Evolutionary conservation across 306 rosid genomes (phyloP), one percentile per base, ranked within the genome.

Genomic region (Trichosanthes cucumerina): DNA sequence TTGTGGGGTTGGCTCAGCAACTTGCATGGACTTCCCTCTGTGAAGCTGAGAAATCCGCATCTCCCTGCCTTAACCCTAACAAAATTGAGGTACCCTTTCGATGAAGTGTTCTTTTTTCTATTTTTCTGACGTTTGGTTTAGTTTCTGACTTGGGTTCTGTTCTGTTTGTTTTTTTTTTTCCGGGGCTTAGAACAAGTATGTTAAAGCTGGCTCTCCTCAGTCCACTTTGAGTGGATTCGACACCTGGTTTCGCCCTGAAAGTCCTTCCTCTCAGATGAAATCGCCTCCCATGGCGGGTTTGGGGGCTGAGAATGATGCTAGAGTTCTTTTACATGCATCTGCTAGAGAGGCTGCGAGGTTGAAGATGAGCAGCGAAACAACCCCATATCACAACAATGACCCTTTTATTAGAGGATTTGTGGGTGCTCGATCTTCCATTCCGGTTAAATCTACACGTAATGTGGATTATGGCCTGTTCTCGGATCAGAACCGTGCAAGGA

Each of bases 221-320:
- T 68, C 81, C 7, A 65, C 65, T 9, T 59, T 79, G 52, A 50
- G 24, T 57, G 68, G 77, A 1, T 36, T 79, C 3, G 81, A 53
- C 39, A 10, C 63, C 47, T 77, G 69, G 80, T 60, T 62, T 8
- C 50, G 21, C 15, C 76, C 76, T 63, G 54, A 65, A 53, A 38
- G 75, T 28, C 75, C 81, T n/a, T 47, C 59, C 6, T 38, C 75
- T 5, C 64, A 5, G 49, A 2, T 52, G n/a, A 33, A 52, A 11
- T 93, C 98, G 0, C 97, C 98, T 0, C 79, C 89, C 2, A 80
- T 89, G 83, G 85, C 96, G 78, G 89, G 89, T 81, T 86, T 88
- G 53, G 50, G 81, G 1, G 83, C 80, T 1, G 69, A 76, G 9
- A 83, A 92, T 47, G 93, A 91, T 82, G 85, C 89, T 0, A 89